These are phyloP conservation scores for Acanthamoeba triangularis DNA, from an alignment of 208 protist species.

Conservation along the genomic window DNA sequence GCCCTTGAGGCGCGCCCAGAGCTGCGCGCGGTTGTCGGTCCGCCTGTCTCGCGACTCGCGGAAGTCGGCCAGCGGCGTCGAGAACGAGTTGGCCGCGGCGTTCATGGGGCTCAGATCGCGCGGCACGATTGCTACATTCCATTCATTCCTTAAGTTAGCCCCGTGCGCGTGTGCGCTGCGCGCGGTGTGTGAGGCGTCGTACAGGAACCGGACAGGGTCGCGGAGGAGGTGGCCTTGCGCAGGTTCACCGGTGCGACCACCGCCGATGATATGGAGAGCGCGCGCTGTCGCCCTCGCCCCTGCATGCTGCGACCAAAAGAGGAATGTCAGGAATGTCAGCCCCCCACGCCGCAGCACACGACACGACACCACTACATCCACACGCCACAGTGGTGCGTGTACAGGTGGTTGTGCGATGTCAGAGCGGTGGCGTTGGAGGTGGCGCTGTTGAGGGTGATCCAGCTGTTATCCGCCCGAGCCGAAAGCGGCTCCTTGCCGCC, in stretches of 20 bases:
- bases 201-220: neutral
- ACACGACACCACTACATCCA: neutral
- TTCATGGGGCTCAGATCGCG: neutral
- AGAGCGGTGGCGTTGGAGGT: neutral
- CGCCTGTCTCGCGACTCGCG: neutral
- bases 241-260: neutral
- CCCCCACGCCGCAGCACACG: too few relatives aligned
- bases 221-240: slow-evolving; percentile 17
- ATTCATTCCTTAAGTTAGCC: neutral
- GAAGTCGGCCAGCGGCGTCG: slow-evolving; percentile 20
- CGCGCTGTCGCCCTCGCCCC: neutral
- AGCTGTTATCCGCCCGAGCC: neutral
- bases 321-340: too few relatives aligned
- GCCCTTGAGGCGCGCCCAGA: slow-evolving; percentile 36
- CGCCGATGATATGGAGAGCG: neutral
- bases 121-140: neutral
- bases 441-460: neutral
- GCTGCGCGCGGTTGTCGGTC: neutral
- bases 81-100: neutral
- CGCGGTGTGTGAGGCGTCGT: too few relatives aligned
- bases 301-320: neutral
- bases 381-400: too few relatives aligned
- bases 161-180: neutral
- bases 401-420: neutral
- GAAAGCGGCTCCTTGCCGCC: neutral